Evolutionary conservation across 129 eudicot species (phyloP).

Genomic region (Gnaphalium uliginosum): DNA sequence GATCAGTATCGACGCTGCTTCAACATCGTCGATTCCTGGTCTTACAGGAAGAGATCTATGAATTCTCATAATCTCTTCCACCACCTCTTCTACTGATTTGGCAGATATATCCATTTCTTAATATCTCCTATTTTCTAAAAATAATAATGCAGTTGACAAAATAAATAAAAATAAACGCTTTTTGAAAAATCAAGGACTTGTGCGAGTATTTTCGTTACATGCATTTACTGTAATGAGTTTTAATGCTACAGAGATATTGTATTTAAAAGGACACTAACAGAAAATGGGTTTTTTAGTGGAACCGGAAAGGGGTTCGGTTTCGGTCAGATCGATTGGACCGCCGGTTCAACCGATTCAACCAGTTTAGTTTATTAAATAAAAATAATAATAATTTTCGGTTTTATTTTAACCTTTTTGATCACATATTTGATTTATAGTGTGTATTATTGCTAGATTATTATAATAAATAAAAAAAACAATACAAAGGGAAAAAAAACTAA

Average conservation of each 20-base stretch:
- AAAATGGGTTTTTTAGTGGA: too few species aligned
- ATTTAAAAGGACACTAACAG: background rate
- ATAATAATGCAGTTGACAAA: background rate
- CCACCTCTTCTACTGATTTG: conserved; percentile 63
- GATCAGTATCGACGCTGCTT: conserved; percentile 63
- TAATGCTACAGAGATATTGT: conserved; percentile 5
- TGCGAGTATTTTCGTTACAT: conserved; percentile 6
- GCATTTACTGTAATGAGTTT: background rate
- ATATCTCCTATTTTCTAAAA: background rate
- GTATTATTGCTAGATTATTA: too few species aligned
- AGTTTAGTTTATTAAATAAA: too few species aligned
- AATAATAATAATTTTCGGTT: too few species aligned
- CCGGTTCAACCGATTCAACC: too few species aligned
- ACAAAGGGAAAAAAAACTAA: too few species aligned
- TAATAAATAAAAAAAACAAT: too few species aligned
- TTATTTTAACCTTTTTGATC: too few species aligned
- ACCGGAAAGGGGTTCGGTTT: too few species aligned
- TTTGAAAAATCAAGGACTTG: background rate
- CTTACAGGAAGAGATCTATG: conserved; percentile 70
- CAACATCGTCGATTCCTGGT: conserved; percentile 75
- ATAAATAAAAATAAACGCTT: too few species aligned
- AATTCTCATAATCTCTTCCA: conserved; percentile 73
- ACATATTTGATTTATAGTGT: too few species aligned
- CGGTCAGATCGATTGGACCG: too few species aligned
- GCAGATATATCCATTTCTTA: conserved; percentile 47